These are phyloP conservation scores for Candida ponderosae DNA, from an alignment of 805 yeast species.

Conservation along the genomic window DNA sequence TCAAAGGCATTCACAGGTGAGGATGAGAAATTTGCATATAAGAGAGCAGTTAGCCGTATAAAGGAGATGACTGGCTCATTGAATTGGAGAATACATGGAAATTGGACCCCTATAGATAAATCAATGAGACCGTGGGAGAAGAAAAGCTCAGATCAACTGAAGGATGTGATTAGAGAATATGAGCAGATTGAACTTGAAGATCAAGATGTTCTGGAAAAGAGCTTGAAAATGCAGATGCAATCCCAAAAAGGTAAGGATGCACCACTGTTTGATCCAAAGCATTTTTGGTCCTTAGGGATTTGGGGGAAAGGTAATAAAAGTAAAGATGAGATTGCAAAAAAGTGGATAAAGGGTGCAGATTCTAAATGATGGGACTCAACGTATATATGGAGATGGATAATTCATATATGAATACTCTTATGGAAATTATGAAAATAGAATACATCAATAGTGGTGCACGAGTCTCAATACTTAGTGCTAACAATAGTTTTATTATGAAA, in stretches of 20 bases:
- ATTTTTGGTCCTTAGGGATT: constrained; percentile 62
- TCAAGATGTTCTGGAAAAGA: constrained; percentile 1
- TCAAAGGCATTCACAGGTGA: constrained; percentile 62
- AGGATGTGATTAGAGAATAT: constrained; percentile 13
- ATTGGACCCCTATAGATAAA: constrained; percentile 50
- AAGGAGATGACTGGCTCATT: constrained; percentile 48
- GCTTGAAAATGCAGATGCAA: constrained; percentile 1
- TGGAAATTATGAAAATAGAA: too few relatives aligned
- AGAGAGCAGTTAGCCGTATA: constrained; percentile 61
- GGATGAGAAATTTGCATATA: constrained; percentile 68
- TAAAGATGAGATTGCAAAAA: constrained; percentile 45
- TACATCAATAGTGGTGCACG: too few relatives aligned
- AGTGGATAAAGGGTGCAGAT: constrained; percentile 42
- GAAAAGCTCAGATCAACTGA: constrained; percentile 5
- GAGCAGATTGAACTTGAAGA: constrained; percentile 7
- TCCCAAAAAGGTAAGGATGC: constrained; percentile 18
- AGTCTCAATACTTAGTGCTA: too few relatives aligned
- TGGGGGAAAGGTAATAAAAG: constrained; percentile 48
- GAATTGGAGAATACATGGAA: constrained; percentile 38
- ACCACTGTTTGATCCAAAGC: constrained; percentile 35
- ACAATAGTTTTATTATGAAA: too few relatives aligned
- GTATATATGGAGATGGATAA: too few relatives aligned
- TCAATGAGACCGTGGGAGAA: constrained; percentile 54
- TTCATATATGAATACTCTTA: too few relatives aligned
- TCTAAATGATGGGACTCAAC: constrained; percentile 14